phyloP scores from a whole-genome alignment of 192 early-diverging fungal genomes.

The Entomortierella beljakovae region DNA sequence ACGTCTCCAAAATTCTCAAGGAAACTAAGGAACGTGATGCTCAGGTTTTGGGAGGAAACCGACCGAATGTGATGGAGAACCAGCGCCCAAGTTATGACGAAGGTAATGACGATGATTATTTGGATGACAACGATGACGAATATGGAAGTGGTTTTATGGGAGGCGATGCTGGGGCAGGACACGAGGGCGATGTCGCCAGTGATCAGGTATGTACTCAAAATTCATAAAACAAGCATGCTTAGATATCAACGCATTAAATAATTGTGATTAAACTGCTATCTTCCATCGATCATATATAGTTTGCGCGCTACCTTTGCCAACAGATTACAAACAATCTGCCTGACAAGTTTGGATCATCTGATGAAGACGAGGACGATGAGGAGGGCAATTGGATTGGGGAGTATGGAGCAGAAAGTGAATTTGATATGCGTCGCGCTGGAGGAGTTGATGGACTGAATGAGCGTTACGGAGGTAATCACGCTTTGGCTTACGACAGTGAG shows the following conservation, averaged over 20 bases:
- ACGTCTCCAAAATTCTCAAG: conserved; percentile 60
- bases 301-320: conserved; percentile 77
- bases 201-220: conserved; percentile 64
- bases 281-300: conserved; percentile 47
- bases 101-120: conserved; percentile 66
- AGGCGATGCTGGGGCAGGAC: conserved; percentile 56
- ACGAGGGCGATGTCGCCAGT: conserved; percentile 71
- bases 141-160: conserved; percentile 64
- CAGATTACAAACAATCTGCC: conserved; percentile 79
- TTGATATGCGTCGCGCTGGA: conserved; percentile 28
- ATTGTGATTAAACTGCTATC: too few relatives aligned
- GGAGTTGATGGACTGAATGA: conserved; percentile 3
- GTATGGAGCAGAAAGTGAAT: conserved; percentile 45
- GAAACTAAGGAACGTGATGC: conserved; percentile 60
- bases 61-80: conserved; percentile 61
- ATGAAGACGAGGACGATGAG: conserved; percentile 71
- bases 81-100: conserved; percentile 49
- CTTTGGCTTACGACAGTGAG: conserved; percentile 40
- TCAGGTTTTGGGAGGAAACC: conserved; percentile 59
- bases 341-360: conserved; percentile 75
- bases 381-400: conserved; percentile 64
- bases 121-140: conserved; percentile 66
- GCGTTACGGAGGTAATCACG: conserved; percentile 17
- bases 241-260: too few relatives aligned
- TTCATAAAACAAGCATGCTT: too few relatives aligned